phyloP scores from a whole-genome alignment of 345 rosid genomes.

The Camelina laxa region DNA sequence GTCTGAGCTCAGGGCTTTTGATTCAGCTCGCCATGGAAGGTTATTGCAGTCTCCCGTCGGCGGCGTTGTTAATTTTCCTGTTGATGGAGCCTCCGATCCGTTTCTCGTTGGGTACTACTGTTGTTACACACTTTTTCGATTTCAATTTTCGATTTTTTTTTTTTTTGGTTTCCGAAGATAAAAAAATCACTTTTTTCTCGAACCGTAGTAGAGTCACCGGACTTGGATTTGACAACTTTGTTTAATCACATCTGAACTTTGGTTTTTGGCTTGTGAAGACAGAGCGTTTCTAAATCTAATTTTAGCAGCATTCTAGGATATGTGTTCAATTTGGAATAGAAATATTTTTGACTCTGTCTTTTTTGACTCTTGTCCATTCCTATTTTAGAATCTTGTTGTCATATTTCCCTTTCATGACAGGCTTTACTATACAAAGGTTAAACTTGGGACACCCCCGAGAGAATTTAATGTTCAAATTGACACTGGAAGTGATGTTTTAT shows the following conservation, averaged over 20 bases:
- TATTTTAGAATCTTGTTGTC: slow-evolving; percentile 10
- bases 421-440: slow-evolving; percentile 82
- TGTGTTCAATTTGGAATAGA: neutral
- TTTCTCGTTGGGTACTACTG: slow-evolving; percentile 72
- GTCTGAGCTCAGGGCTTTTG: slow-evolving; percentile 68
- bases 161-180: neutral
- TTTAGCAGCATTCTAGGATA: slow-evolving; percentile 23
- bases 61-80: slow-evolving; percentile 79
- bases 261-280: slow-evolving; percentile 6
- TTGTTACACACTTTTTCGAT: slow-evolving; percentile 13
- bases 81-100: slow-evolving; percentile 84
- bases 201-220: neutral
- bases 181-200: neutral
- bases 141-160: slow-evolving; percentile 13
- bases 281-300: neutral
- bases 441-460: slow-evolving; percentile 84
- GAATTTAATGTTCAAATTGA: slow-evolving; percentile 93
- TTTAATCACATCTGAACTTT: neutral
- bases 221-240: slow-evolving; percentile 26
- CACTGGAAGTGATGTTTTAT: slow-evolving; percentile 94
- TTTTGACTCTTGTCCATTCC: slow-evolving; percentile 20
- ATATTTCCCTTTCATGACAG: slow-evolving; percentile 44
- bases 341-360: slow-evolving; percentile 4
- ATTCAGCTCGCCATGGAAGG: slow-evolving; percentile 78
- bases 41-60: slow-evolving; percentile 63